These are phyloP conservation scores for Letharia columbiana DNA, from an alignment of 495 filamentous ascomycete genomes.

Conservation along the genomic window DNA sequence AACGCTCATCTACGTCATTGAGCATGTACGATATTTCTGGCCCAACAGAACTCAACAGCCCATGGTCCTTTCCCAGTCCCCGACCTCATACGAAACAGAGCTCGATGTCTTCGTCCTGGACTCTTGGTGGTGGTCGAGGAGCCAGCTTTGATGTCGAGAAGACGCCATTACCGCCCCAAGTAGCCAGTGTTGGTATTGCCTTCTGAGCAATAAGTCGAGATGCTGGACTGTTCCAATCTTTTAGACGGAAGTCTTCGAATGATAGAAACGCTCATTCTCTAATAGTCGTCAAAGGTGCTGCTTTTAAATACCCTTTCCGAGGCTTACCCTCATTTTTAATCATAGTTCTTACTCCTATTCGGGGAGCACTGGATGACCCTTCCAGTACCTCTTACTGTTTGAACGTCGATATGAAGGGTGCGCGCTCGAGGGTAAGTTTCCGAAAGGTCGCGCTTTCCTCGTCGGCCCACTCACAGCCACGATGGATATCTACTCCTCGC, in stretches of 20 bases:
- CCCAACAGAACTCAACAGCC: not conserved
- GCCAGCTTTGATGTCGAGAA: constrained; percentile 7
- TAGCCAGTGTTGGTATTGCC: constrained; percentile 11
- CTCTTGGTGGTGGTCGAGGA: not conserved
- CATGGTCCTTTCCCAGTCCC: not conserved
- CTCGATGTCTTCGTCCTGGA: constrained; percentile 15
- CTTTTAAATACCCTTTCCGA: constrained; percentile 16
- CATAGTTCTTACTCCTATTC: not conserved
- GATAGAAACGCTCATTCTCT: not conserved
- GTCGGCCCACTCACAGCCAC: not conserved
- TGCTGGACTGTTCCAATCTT: not conserved
- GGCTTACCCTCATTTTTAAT: constrained; percentile 13
- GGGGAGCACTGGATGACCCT: not conserved
- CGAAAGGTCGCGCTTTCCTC: not conserved
- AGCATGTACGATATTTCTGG: constrained; percentile 3
- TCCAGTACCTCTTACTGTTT: not conserved
- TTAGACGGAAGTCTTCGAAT: not conserved
- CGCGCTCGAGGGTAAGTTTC: not conserved
- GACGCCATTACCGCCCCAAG: constrained; percentile 4
- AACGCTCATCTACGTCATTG: not conserved
- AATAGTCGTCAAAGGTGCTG: constrained; percentile 1
- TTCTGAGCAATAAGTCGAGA: constrained; percentile 6
- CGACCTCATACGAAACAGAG: constrained; percentile 16
- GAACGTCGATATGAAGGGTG: not conserved
- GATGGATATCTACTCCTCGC: not conserved